Percentiles rank a stretch among this genome's conserved stretches.
phyloP scores from a whole-genome alignment of 169 alveolate species.

The Toxoplasma gondii region DNA sequence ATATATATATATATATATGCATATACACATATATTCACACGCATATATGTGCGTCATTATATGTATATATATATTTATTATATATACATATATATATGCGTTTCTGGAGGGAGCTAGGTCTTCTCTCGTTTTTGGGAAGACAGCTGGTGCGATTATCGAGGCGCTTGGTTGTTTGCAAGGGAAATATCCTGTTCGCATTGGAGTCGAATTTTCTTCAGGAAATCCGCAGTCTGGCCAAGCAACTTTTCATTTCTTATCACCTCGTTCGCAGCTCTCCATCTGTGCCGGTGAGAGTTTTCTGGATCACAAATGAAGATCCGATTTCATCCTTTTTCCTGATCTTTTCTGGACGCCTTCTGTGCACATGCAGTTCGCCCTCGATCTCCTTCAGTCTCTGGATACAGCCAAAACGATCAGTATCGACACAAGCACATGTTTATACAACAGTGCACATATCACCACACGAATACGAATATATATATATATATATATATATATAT shows the following conservation, averaged over 20 bases:
- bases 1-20: background rate
- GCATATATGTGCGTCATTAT: background rate
- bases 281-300: background rate
- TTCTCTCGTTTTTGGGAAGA: no score
- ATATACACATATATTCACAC: background rate
- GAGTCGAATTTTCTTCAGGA: background rate
- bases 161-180: no score
- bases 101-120: background rate
- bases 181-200: background rate
- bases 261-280: background rate
- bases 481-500: background rate
- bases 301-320: background rate
- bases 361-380: no score
- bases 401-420: no score
- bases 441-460: no score
- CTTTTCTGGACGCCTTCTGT: no score
- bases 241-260: constrained; percentile 42
- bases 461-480: background rate
- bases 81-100: background rate
- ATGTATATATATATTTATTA: background rate
- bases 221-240: constrained; percentile 57
- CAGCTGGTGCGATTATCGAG: no score
- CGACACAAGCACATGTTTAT: no score
- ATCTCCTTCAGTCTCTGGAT: no score
- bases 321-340: background rate